Percentiles rank a stretch among this genome's conserved stretches.
These are phyloP conservation scores for Pyracantha coccinea DNA, from an alignment of 331 rosid genomes.

Conservation along the genomic window DNA sequence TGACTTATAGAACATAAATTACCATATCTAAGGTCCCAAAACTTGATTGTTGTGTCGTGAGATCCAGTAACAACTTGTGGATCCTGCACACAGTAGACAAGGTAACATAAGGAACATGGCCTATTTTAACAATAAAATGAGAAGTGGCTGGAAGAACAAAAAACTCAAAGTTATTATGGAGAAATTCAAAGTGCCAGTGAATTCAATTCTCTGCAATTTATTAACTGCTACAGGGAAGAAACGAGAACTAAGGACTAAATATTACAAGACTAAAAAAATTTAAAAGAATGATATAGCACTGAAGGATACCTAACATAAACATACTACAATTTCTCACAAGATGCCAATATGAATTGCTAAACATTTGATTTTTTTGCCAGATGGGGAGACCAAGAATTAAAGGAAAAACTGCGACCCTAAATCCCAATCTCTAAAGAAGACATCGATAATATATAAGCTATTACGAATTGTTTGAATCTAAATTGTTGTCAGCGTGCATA, in stretches of 20 bases:
- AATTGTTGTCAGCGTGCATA: not conserved
- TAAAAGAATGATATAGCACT: not conserved
- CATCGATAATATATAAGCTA: not conserved
- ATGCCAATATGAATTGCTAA: not conserved
- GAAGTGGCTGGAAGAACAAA: not conserved
- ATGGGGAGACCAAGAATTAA: not conserved
- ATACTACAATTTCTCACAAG: not conserved
- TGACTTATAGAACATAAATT: conserved; percentile 16
- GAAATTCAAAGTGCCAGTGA: not conserved
- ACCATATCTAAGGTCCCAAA: conserved; percentile 98
- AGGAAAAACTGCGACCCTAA: too few species aligned
- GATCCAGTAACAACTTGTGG: conserved; percentile 99
- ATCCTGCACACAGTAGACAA: conserved; percentile 41
- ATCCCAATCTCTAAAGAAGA: not conserved
- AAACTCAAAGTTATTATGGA: not conserved
- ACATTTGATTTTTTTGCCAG: not conserved
- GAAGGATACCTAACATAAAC: not conserved
- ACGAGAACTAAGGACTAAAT: not conserved
- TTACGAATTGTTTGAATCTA: not conserved
- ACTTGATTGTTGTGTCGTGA: conserved; percentile 86
- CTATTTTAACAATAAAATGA: not conserved
- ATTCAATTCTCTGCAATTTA: not conserved
- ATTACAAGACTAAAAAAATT: not conserved
- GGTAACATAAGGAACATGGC: not conserved
- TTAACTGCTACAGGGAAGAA: not conserved